A percentile compares a stretch with the other conserved stretches of the same genome.
Conservation (phyloP, 306 rosid genomes). For the Benincasa hispida region DNA sequence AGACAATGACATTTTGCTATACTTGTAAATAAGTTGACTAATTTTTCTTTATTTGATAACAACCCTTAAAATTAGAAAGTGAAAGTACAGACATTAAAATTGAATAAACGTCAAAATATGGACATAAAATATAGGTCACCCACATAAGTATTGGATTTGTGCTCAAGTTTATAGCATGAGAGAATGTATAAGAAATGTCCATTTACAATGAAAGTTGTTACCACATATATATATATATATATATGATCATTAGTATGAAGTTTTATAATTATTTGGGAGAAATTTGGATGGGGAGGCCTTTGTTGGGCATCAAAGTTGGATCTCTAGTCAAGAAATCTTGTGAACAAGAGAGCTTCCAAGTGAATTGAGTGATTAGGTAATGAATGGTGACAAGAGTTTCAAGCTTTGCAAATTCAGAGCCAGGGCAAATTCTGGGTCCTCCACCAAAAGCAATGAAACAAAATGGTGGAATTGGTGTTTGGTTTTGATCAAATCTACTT, state of each 20-base stretch:
- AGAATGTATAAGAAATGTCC: too few relatives aligned
- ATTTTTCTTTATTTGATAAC: too few relatives aligned
- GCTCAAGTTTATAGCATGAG: neutral
- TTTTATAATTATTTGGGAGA: constrained; percentile 23
- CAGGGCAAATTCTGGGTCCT: constrained; percentile 61
- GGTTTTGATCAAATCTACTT: constrained; percentile 42
- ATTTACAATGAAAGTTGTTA: too few relatives aligned
- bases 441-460: constrained; percentile 58
- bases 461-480: constrained; percentile 43
- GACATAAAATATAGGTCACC: too few relatives aligned
- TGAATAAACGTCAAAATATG: too few relatives aligned
- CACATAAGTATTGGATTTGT: neutral
- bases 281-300: constrained; percentile 42
- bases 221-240: too few relatives aligned
- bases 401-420: constrained; percentile 52
- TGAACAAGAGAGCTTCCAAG: constrained; percentile 44
- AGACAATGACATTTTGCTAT: too few relatives aligned
- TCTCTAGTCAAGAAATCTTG: constrained; percentile 44
- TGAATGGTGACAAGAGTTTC: constrained; percentile 56
- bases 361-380: constrained; percentile 48
- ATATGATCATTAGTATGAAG: neutral
- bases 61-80: too few relatives aligned
- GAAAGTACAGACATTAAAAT: too few relatives aligned
- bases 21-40: too few relatives aligned
- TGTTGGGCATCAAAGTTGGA: constrained; percentile 41